Conservation (phyloP, 2,329 filamentous ascomycete species). For the Colletotrichum horii region DNA sequence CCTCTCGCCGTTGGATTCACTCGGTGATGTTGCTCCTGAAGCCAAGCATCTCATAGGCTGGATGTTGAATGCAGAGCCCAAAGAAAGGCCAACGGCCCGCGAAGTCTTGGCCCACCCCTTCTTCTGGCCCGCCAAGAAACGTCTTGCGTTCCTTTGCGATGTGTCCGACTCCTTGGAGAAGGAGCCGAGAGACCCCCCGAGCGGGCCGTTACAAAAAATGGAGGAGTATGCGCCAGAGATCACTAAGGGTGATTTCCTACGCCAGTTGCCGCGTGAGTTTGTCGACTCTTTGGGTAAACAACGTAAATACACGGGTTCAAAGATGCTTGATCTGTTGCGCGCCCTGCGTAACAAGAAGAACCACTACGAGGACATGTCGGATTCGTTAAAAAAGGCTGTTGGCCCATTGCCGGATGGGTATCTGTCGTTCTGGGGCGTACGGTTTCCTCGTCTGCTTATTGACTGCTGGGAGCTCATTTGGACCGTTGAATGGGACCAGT, state of each 20-base stretch:
- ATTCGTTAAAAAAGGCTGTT: conserved; percentile 72
- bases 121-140: conserved; percentile 92
- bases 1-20: conserved; percentile 70
- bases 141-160: conserved; percentile 91
- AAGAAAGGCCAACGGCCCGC: conserved; percentile 70
- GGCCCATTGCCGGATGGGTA: conserved; percentile 82
- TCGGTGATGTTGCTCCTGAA: conserved; percentile 86
- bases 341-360: conserved; percentile 96
- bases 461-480: conserved; percentile 78
- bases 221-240: conserved; percentile 58
- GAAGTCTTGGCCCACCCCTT: conserved; percentile 93
- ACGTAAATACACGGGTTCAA: conserved; percentile 87
- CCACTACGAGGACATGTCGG: conserved; percentile 96
- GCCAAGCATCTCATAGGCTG: conserved; percentile 84
- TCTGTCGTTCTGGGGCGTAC: conserved; percentile 79
- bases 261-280: conserved; percentile 77
- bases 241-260: conserved; percentile 78
- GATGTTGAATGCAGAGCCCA: conserved; percentile 70
- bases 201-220: conserved; percentile 65
- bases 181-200: conserved; percentile 84
- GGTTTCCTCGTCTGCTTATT: conserved; percentile 81
- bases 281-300: conserved; percentile 92
- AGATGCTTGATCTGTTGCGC: conserved; percentile 84
- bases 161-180: conserved; percentile 97
- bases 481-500: conserved; percentile 65